Base-by-base conservation (phyloP, 495 filamentous ascomycete species). In the Antarctomyces pellizariae region DNA sequence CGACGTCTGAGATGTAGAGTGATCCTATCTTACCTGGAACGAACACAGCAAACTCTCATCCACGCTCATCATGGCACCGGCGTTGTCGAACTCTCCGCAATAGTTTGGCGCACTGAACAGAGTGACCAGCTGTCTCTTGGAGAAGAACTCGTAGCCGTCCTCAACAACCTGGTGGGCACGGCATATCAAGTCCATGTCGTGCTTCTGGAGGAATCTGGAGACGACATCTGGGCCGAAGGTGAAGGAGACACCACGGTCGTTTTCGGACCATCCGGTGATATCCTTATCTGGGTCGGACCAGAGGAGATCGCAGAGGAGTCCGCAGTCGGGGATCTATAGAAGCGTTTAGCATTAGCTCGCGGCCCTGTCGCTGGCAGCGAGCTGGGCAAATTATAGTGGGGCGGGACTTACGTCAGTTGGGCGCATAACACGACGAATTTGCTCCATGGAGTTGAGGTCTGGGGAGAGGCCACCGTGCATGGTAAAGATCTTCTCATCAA, bases 31-130 rank as follows among this genome's bases (percentile, higher is more conserved):
- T 59, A 92, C 83, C 76, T 97, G 86, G 71, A 97, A 97, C 32
- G 82, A 92, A 64, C 86, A 97, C 45, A 97, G 62, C 48, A 97
- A 54, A 47, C 80, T 91, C 57, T 95, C 86, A 47, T 95, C 89
- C n/a, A 97, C 86, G 47, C 86, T 95, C 86, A 97, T 95, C 89
- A 97, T 95, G 22, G 86, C 86, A 44, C 86, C 86, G 20, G 86
- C 86, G 51, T 97, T 97, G 60, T 97, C 86, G 48, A 97, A 97
- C 52, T 97, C 86, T 47, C 86, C 86, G 48, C 86, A 97, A 57
- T 97, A 97, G 57, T 97, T 97, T 30, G 86, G 86, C 19, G 86
- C 86, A 42, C 82, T 92, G 57, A 97, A 97, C 30, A 97, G 66
- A 24, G 86, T 97, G 33, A 97, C 86, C 31, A 97, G 60, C 46